Evolutionary conservation across 257 asterid species (phyloP).

Genomic region (Prunella vulgaris): DNA sequence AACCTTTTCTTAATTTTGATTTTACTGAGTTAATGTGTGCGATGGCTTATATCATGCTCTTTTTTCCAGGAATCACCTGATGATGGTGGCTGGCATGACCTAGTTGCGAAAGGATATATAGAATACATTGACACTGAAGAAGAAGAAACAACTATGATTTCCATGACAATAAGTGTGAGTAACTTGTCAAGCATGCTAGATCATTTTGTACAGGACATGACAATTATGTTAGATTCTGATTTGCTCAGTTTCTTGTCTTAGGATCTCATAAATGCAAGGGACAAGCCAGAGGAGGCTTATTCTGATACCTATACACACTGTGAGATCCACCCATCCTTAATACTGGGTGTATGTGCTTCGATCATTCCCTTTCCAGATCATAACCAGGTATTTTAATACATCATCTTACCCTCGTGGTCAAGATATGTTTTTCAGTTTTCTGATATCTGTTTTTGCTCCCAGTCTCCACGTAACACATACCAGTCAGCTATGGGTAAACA

Average conservation of each 20-base stretch:
- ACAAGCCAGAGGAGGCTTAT: slow-evolving; percentile 76
- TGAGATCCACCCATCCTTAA: slow-evolving; percentile 93
- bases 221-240: slow-evolving; percentile 23
- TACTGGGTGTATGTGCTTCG: slow-evolving; percentile 97
- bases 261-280: slow-evolving; percentile 82
- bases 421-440: slow-evolving; percentile 13
- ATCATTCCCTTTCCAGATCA: slow-evolving; percentile 99
- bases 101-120: slow-evolving; percentile 80
- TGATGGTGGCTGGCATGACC: slow-evolving; percentile 93
- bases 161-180: slow-evolving; percentile 92
- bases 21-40: neutral
- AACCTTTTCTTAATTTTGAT: neutral
- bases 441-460: slow-evolving; percentile 22
- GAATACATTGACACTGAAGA: slow-evolving; percentile 95
- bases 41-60: slow-evolving; percentile 2
- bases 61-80: slow-evolving; percentile 75
- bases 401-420: slow-evolving; percentile 6
- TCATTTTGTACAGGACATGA: neutral
- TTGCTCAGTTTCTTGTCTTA: slow-evolving; percentile 23
- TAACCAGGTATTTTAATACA: slow-evolving; percentile 59
- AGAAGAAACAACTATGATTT: slow-evolving; percentile 98
- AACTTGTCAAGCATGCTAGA: slow-evolving; percentile 3
- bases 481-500: slow-evolving; percentile 99
- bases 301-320: slow-evolving; percentile 92
- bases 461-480: slow-evolving; percentile 99